Evolutionary conservation across 164 flowering plant species (phyloP), one percentile per base, ranked within the genome.

Genomic region (Vitis labrusca): DNA sequence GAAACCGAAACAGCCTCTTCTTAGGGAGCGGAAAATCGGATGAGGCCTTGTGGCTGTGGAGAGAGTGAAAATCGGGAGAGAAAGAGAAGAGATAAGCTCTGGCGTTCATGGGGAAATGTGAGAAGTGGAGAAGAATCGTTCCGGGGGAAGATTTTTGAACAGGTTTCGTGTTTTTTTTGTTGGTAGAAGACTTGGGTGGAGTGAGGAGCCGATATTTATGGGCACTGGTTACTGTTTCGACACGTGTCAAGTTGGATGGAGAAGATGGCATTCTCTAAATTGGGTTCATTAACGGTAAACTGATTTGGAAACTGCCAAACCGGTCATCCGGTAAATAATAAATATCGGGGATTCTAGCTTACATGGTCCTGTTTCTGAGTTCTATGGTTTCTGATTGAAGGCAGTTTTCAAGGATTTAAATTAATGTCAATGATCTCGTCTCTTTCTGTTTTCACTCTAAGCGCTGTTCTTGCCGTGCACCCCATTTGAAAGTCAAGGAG

Each of bases 61-160:
- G 63, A 56, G 68, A 60, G 44, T 67, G 50, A 64, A 66, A 30
- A 5, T 59, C 57, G 65, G 78, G 73, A 50, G 82, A 62, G 58
- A 69, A 64, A 48, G 80, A 80, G 69, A 76, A 79, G 61, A 87
- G 77, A 47, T 81, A 64, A 44, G 80, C 83, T 77, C 85, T 79
- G 50, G 78, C 75, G 74, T 58, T 82, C 93, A 89, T 89, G 86
- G 83, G 76, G 78, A 71, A 54, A 6, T 37, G 44, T 37, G 73
- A 48, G 54, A 66, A 69, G 10, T 1, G 61, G 50, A 16, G 73
- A 14, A 37, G 44, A 37, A 37, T 6, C 5, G 44, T 37, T 37
- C 44, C 44, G 66, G n/a, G 50, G 2, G 59, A 60, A 9, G 44
- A 50, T 27, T 56, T 54, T 32, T 47, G 23, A 56, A 65, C 29